Conservation (phyloP, 192 early-diverging fungal species). For the Coemansia sp. region DNA sequence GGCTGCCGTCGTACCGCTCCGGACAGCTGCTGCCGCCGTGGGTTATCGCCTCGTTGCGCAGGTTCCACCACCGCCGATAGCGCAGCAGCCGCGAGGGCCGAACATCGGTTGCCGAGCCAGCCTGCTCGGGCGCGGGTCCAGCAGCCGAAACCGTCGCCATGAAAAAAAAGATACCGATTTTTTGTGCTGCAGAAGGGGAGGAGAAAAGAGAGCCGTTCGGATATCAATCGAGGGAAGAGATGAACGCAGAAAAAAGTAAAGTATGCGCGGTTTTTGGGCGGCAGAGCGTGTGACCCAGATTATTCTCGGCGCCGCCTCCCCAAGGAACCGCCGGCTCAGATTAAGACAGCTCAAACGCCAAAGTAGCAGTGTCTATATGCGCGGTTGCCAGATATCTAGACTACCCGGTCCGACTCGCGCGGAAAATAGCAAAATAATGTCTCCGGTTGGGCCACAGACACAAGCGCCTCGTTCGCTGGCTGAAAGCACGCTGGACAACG, state of each 20-base stretch:
- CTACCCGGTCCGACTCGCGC: too few relatives aligned
- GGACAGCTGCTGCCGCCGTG: conserved; percentile 8
- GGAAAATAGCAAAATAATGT: too few relatives aligned
- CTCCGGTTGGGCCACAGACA: too few relatives aligned
- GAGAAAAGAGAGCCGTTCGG: background rate
- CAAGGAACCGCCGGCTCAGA: too few relatives aligned
- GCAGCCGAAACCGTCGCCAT: conserved; percentile 11
- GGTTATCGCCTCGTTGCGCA: conserved; percentile 7
- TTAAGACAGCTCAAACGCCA: too few relatives aligned
- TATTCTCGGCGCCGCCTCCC: too few relatives aligned
- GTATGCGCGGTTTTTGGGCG: background rate
- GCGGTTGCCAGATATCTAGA: too few relatives aligned
- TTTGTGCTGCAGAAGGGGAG: too few relatives aligned
- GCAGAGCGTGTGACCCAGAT: too few relatives aligned
- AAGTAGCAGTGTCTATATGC: too few relatives aligned
- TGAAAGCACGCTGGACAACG: too few relatives aligned
- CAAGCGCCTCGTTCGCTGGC: too few relatives aligned
- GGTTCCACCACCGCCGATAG: conserved; percentile 25
- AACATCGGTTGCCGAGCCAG: conserved; percentile 1
- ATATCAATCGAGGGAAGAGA: background rate
- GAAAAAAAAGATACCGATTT: background rate
- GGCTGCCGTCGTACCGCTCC: conserved; percentile 14
- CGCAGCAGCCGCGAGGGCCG: conserved; percentile 9
- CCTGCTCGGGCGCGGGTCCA: conserved; percentile 1
- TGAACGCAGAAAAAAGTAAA: background rate